A percentile compares a stretch with the other conserved stretches of the same genome.
Evolutionary conservation across 2,329 filamentous ascomycete species (phyloP).

Genomic region (Colletotrichum spinosum): DNA sequence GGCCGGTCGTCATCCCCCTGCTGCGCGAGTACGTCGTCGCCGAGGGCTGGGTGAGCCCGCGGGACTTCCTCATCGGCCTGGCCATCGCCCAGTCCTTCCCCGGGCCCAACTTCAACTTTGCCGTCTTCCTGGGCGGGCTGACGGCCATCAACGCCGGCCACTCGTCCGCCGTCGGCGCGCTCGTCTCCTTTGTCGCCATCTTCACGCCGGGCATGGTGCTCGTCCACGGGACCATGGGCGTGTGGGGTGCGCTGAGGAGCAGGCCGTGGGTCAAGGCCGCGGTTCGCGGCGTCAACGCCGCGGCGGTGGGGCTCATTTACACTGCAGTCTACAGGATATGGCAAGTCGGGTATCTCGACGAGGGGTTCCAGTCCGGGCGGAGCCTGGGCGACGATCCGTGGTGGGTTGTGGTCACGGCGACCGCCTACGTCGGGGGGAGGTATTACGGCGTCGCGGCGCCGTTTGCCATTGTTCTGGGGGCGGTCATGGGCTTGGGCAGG

Average conservation of each 20-base stretch:
- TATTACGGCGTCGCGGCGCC: constrained; percentile 48
- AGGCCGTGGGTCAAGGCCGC: constrained; percentile 55
- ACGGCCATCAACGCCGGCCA: constrained; percentile 53
- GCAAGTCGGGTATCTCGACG: constrained; percentile 65
- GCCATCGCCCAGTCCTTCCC: constrained; percentile 77
- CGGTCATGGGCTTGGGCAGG: constrained; percentile 47
- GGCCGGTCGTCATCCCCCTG: constrained; percentile 69
- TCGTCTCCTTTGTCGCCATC: constrained; percentile 61
- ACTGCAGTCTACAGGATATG: constrained; percentile 69
- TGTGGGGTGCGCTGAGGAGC: constrained; percentile 61
- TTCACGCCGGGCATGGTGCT: constrained; percentile 59
- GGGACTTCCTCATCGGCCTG: constrained; percentile 75
- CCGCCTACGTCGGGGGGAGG: constrained; percentile 47
- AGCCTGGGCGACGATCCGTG: constrained; percentile 66
- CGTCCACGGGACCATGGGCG: constrained; percentile 57
- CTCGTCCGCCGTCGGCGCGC: constrained; percentile 55
- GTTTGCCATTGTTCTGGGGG: constrained; percentile 48
- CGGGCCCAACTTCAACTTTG: constrained; percentile 57
- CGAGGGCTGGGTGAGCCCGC: constrained; percentile 72
- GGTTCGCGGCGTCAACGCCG: constrained; percentile 65
- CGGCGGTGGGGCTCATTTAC: constrained; percentile 67
- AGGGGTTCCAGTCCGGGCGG: constrained; percentile 54
- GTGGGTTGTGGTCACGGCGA: constrained; percentile 66
- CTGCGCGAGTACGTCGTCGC: constrained; percentile 68
- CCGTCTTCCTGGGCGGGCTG: constrained; percentile 65